Conservation (phyloP, 306 rosid species). For the Benincasa hispida region DNA sequence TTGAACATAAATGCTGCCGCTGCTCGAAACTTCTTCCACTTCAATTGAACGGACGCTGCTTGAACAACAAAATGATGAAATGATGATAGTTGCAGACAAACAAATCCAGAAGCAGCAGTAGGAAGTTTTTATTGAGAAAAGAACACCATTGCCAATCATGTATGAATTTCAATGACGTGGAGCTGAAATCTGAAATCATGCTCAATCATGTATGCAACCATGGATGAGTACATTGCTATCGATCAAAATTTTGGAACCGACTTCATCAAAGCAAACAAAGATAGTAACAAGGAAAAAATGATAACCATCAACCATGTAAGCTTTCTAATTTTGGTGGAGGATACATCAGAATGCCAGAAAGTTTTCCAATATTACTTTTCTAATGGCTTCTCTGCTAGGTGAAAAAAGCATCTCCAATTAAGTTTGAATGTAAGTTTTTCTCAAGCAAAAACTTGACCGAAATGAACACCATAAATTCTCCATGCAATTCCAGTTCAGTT, state of each 20-base stretch:
- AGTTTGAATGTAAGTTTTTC: neutral
- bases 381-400: neutral
- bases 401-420: neutral
- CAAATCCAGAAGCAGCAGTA: neutral
- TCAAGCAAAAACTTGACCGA: neutral
- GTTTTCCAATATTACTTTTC: neutral
- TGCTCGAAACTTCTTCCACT: constrained; percentile 61
- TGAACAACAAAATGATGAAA: neutral
- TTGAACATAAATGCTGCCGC: constrained; percentile 53
- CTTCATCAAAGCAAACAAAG: neutral
- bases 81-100: neutral
- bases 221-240: neutral
- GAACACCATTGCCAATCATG: neutral
- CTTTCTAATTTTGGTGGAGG: neutral
- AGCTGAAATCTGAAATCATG: neutral
- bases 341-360: neutral
- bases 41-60: constrained; percentile 56
- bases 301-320: neutral
- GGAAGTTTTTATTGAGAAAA: neutral
- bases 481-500: neutral
- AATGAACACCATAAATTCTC: neutral
- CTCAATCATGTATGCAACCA: neutral
- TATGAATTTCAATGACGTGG: neutral
- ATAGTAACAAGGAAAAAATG: neutral
- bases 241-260: neutral